Conservation (phyloP, 2,329 filamentous ascomycete genomes). For the Corynespora cassiicola region DNA sequence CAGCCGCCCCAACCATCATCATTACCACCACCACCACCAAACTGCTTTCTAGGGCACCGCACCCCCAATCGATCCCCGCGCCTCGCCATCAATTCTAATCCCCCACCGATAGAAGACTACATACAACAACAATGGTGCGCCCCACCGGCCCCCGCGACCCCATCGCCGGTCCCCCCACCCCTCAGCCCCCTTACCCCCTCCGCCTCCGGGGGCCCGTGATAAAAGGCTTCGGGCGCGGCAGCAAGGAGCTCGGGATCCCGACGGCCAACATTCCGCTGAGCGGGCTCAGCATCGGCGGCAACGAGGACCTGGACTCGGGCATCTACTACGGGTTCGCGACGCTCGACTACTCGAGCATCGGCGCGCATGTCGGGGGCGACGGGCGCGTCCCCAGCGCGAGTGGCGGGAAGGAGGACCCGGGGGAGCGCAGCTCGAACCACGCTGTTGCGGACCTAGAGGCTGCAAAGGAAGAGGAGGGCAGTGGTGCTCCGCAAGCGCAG, state of each 20-base stretch:
- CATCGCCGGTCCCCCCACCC: conserved; percentile 75
- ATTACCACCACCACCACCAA: neutral
- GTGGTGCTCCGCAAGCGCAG: conserved; percentile 1
- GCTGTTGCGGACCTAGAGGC: conserved; percentile 33
- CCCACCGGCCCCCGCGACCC: conserved; percentile 66
- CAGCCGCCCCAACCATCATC: conserved; percentile 21
- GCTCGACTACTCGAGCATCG: conserved; percentile 60
- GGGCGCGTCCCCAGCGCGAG: conserved; percentile 26
- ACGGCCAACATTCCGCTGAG: conserved; percentile 84
- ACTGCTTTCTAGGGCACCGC: too few species aligned
- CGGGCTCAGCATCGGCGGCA: conserved; percentile 73
- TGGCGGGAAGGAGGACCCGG: conserved; percentile 16
- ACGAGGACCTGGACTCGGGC: conserved; percentile 71
- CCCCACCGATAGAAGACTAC: neutral
- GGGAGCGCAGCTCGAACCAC: conserved; percentile 30
- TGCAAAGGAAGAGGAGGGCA: conserved; percentile 12
- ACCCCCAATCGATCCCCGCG: too few species aligned
- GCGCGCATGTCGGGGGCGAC: too few species aligned
- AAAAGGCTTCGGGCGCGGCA: conserved; percentile 90
- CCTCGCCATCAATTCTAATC: too few species aligned
- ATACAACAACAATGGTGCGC: conserved; percentile 17
- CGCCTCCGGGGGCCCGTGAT: conserved; percentile 86
- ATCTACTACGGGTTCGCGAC: conserved; percentile 95
- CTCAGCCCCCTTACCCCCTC: conserved; percentile 80
- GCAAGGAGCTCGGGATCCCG: conserved; percentile 95